Percentiles rank a stretch among this genome's conserved stretches.
Conservation (phyloP, 805 yeast species). For the Pichia ethanolica region DNA sequence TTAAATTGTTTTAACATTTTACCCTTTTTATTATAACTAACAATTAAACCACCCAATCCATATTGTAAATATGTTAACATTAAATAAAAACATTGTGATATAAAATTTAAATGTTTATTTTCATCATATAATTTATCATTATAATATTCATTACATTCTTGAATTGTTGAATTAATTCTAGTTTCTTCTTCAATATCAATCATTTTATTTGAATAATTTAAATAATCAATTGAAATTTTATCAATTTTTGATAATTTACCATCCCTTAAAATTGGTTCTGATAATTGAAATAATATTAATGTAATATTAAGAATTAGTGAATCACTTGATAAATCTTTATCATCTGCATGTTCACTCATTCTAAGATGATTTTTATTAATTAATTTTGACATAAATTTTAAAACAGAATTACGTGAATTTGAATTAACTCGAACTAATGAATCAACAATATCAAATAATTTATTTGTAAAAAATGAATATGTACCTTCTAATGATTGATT, state of each 20-base stretch:
- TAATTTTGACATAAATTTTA: conserved; percentile 63
- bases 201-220: conserved; percentile 41
- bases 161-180: conserved; percentile 66
- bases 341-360: conserved; percentile 76
- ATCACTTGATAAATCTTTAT: conserved; percentile 60
- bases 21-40: conserved; percentile 47
- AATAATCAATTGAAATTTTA: conserved; percentile 68
- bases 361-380: conserved; percentile 82
- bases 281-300: conserved; percentile 56
- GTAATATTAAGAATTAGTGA: conserved; percentile 77
- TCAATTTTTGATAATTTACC: conserved; percentile 54
- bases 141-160: conserved; percentile 58
- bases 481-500: conserved; percentile 60
- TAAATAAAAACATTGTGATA: conserved; percentile 83
- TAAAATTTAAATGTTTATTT: conserved; percentile 50
- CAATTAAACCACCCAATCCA: conserved; percentile 76
- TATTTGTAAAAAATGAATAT: conserved; percentile 48
- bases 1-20: conserved; percentile 41
- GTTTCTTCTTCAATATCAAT: conserved; percentile 76
- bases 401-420: conserved; percentile 52
- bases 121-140: conserved; percentile 30
- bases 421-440: conserved; percentile 68
- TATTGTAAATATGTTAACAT: conserved; percentile 75
- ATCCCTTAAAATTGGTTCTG: conserved; percentile 73
- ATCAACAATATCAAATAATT: conserved; percentile 64